A percentile compares a stretch with the other conserved stretches of the same genome.
Conservation (phyloP, 257 asterid species). For the Fraxinus quadrangulata region DNA sequence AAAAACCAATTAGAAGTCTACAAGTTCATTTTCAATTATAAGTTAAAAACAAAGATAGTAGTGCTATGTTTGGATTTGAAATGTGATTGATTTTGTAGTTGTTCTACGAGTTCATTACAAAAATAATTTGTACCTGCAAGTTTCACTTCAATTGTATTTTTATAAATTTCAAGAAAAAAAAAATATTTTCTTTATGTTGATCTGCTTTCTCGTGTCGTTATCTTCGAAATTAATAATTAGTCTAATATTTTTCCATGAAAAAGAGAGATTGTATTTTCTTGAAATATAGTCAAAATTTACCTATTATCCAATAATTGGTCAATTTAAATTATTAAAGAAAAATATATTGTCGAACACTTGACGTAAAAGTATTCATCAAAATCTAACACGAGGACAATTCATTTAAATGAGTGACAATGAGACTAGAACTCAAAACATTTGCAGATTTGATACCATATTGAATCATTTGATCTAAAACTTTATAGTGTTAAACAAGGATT, state of each 20-base stretch:
- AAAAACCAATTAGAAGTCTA: conserved; percentile 35
- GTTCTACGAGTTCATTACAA: background rate
- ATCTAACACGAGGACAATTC: too few species aligned
- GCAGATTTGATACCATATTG: too few species aligned
- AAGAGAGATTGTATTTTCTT: too few species aligned
- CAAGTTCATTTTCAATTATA: background rate
- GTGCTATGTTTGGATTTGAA: background rate
- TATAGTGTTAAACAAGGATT: too few species aligned
- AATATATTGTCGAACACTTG: too few species aligned
- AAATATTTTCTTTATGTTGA: background rate
- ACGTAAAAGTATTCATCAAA: background rate
- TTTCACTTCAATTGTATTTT: background rate
- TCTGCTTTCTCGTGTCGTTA: background rate
- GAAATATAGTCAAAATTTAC: background rate
- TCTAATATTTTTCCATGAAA: too few species aligned
- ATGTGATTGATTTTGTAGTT: background rate
- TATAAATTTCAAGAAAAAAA: background rate
- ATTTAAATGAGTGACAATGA: too few species aligned
- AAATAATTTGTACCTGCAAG: background rate
- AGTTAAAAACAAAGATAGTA: background rate
- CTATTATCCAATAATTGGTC: background rate
- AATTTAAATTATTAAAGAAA: too few species aligned
- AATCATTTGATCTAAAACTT: too few species aligned
- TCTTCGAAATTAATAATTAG: background rate
- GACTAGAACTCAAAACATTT: too few species aligned